Evolutionary conservation across 1,284 basidiomycete genomes (phyloP), one percentile per base, ranked within the genome.

Genomic region (Neolentinus lepideus): DNA sequence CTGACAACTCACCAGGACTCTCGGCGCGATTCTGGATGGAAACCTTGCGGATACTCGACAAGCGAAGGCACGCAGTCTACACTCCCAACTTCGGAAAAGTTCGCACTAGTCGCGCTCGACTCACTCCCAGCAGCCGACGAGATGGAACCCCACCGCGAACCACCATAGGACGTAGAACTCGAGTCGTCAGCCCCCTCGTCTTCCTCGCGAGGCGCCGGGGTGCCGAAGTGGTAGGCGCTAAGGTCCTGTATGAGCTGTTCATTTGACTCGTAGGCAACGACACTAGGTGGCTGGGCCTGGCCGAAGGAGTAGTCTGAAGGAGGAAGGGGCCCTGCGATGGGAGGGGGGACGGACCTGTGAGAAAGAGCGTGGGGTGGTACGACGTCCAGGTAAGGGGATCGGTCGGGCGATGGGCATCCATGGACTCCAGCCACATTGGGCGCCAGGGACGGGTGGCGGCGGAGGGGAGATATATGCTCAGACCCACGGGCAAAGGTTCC

Each of bases 261-360:
- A 21, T 26, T 26, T 43, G 53, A 16, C 45, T 27, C 43, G 33
- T n/a, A 19, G 31, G n/a, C 35, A 21, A 2, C 35, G 11, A 33
- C 25, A 10, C 10, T 3, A 1, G 75, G 75, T 0, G 68, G 64
- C 57, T 82, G 76, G 6, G 78, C 73, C 58, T 62, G 61, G 8
- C 86, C 86, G 62, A 89, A 89, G 45, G 82, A 82, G 71, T 81
- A 89, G 62, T 77, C 77, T 27, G 83, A 81, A 8, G 77, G 75
- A 3, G 86, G 87, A n/a, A 88, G 73, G 4, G 87, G 86, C 0
- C 86, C 87, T 4, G 43, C 52, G 52, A 27, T 35, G 48, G 35
- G 19, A 29, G 46, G 8, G 35, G 58, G 12, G 47, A 45, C n/a
- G 36, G 43, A 22, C 2, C 51, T 29, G 12, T n/a, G n/a, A n/a